Percentiles rank a stretch among this genome's conserved stretches.
Evolutionary conservation across 805 yeast genomes (phyloP).

Genomic region (Komagataella ulmi): DNA sequence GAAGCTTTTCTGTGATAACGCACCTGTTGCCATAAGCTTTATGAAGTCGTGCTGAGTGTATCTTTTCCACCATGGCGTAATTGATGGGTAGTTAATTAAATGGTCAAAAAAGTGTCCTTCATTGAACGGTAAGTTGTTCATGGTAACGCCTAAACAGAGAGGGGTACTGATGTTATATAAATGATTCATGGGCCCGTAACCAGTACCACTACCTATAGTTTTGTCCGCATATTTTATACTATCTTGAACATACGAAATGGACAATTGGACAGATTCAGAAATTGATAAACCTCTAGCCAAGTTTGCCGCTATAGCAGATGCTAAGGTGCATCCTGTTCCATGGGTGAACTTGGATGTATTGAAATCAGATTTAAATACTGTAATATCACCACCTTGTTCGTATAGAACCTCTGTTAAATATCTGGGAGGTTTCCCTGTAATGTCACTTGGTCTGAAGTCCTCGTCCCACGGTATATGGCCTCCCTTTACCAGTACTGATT

Average conservation of each 20-base stretch:
- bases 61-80: constrained; percentile 39
- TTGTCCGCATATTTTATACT: constrained; percentile 37
- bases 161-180: constrained; percentile 19
- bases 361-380: constrained; percentile 32
- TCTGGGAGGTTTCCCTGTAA: constrained; percentile 6
- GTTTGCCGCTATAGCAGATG: constrained; percentile 69
- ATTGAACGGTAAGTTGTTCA: constrained; percentile 12
- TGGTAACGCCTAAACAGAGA: constrained; percentile 2
- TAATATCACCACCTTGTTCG: constrained; percentile 18
- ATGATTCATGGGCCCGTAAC: constrained; percentile 64
- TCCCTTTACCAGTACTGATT: constrained; percentile 61
- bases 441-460: constrained; percentile 7
- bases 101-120: constrained; percentile 30
- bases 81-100: constrained; percentile 40
- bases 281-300: constrained; percentile 42
- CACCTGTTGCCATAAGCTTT: constrained; percentile 32
- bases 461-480: constrained; percentile 53
- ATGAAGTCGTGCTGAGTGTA: constrained; percentile 57
- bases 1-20: constrained; percentile 36
- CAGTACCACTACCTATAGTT: constrained; percentile 26
- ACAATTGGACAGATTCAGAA: constrained; percentile 34
- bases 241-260: constrained; percentile 53
- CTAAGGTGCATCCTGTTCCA: constrained; percentile 86
- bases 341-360: constrained; percentile 48
- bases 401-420: constrained; percentile 12